Percentiles rank a stretch among this genome's conserved stretches.
Conservation (phyloP, 495 filamentous ascomycete species). For the Podospora bellae-mahoneyi region DNA sequence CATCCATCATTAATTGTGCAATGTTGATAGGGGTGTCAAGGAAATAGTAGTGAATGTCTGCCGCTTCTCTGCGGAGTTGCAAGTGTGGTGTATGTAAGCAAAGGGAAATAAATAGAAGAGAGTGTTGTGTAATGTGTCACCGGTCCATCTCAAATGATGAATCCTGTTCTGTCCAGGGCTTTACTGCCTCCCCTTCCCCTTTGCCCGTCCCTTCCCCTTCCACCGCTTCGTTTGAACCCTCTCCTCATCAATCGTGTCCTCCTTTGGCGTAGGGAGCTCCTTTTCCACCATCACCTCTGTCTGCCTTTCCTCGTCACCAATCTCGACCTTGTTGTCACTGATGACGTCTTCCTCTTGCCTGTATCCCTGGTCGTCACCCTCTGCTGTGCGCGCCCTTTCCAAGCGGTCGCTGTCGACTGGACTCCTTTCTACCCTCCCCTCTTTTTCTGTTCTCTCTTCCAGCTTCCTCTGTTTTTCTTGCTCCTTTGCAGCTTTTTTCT, state of each 20-base stretch:
- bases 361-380: too few relatives aligned
- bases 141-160: not conserved
- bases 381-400: not conserved
- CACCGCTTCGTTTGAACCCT: not conserved
- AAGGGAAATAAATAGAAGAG: not conserved
- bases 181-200: not conserved
- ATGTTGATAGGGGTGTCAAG: not conserved
- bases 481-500: constrained; percentile 12
- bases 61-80: not conserved
- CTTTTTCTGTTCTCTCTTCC: constrained; percentile 22
- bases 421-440: constrained; percentile 17
- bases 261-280: not conserved
- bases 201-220: not conserved
- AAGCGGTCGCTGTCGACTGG: not conserved
- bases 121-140: not conserved
- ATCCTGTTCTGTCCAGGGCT: too few relatives aligned
- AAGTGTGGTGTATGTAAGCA: not conserved
- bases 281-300: not conserved
- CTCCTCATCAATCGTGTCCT: constrained; percentile 3
- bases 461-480: constrained; percentile 16
- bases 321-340: constrained; percentile 16
- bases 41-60: not conserved
- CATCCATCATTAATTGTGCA: not conserved
- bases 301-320: constrained; percentile 9
- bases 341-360: not conserved